Evolutionary conservation across 345 rosid species (phyloP).

Genomic region (Garcia nutans): DNA sequence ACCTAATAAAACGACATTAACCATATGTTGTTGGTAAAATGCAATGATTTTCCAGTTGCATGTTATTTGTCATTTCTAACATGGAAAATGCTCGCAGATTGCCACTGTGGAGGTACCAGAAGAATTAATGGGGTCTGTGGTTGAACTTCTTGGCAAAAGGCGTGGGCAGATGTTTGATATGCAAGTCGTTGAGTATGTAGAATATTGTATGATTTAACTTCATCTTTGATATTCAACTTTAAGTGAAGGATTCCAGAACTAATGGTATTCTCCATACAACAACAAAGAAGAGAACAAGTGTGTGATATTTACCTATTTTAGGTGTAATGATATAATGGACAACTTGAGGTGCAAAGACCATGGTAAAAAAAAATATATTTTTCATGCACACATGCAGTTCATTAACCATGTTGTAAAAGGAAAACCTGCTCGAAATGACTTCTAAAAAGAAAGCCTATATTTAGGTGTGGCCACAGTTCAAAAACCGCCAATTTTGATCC

Average conservation of each 20-base stretch:
- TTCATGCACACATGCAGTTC: neutral
- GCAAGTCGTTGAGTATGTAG: slow-evolving; percentile 76
- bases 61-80: slow-evolving; percentile 5
- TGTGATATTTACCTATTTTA: neutral
- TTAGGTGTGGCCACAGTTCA: too few relatives aligned
- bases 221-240: too few relatives aligned
- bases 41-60: neutral
- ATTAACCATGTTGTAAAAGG: neutral
- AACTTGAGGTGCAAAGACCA: slow-evolving; percentile 8
- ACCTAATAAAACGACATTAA: neutral
- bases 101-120: slow-evolving; percentile 97
- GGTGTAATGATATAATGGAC: neutral
- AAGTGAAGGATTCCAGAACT: neutral
- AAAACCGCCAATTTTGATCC: too few relatives aligned
- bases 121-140: slow-evolving; percentile 89
- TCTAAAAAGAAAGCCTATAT: neutral
- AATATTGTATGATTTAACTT: slow-evolving; percentile 11
- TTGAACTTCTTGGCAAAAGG: slow-evolving; percentile 95
- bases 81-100: slow-evolving; percentile 45
- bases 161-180: slow-evolving; percentile 96
- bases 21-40: neutral
- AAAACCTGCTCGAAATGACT: neutral
- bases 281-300: neutral
- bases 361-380: neutral
- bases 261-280: neutral